Evolutionary conservation across 495 filamentous ascomycete genomes (phyloP), one percentile per base, ranked within the genome.

Genomic region (Penicillium diatomitis): DNA sequence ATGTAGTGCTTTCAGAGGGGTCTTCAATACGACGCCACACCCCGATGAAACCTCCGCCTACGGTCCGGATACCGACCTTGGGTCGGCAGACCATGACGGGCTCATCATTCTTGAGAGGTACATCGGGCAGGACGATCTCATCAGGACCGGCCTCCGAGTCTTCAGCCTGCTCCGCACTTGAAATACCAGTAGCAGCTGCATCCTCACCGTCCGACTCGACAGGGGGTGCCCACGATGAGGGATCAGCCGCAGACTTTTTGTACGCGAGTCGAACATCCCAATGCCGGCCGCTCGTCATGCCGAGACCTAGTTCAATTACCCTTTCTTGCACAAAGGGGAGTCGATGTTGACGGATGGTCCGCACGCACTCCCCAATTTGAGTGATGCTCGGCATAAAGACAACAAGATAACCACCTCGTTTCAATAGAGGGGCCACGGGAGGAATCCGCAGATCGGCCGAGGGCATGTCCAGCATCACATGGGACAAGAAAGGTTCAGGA

Each of bases 341-440:
- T 11, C 55, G 66, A 12, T 76, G 54, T 8, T 67, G 53, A 38
- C 70, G 77, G 32, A 85, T 75, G 9, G 66, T 42, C 44, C 76
- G 66, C 37, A 88, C 63, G 44, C 78, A 81, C 1, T 76, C 69
- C 34, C 70, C 76, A 48, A 90, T 85, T 64, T 90, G 87, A 5
- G 84, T 88, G 48, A 91, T 79, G 52, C 79, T 86, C 3, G 87
- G 87, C 62, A 78, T 80, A 60, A 87, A 91, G 11, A 87, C 78
- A 28, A 80, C 67, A 2, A 91, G 63, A 4, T 75, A 56, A 1
- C 84, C 87, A 61, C 85, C 73, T 0, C 71, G 65, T 27, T 72
- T 71, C 48, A 90, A 59, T n/a, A 79, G 73, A 8, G 74, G 63
- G 0, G 71, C 65, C 29, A 85, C 72, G 46, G 75, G 72, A 1